Percentiles rank a stretch among this genome's conserved stretches.
These are phyloP conservation scores for Malus hybrid DNA, from an alignment of 331 rosid genomes.

Conservation along the genomic window DNA sequence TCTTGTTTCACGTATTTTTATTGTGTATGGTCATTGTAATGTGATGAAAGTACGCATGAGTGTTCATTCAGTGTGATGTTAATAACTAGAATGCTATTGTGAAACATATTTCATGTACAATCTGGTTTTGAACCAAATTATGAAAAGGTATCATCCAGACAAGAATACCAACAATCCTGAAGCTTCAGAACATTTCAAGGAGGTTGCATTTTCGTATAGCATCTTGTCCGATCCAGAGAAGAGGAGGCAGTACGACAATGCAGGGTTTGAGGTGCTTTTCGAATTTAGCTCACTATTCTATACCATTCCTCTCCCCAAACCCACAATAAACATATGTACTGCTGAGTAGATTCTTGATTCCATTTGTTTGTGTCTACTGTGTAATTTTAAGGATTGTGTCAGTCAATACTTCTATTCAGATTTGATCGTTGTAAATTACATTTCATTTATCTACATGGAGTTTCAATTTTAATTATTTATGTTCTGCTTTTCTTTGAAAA, in stretches of 20 bases:
- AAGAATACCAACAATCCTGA: conserved; percentile 89
- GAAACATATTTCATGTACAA: not conserved
- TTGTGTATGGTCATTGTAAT: not conserved
- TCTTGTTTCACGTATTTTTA: not conserved
- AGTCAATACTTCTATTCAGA: not conserved
- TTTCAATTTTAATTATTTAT: not conserved
- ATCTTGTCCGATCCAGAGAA: conserved; percentile 96
- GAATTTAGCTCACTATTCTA: not conserved
- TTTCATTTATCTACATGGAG: not conserved
- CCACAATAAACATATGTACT: not conserved
- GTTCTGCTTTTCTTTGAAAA: not conserved
- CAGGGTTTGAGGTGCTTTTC: conserved; percentile 84
- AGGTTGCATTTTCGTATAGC: conserved; percentile 86
- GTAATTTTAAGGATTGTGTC: not conserved
- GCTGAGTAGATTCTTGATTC: not conserved
- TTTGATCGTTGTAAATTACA: not conserved
- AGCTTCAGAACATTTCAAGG: conserved; percentile 91
- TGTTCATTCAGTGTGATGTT: not conserved
- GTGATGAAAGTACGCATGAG: not conserved
- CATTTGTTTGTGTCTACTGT: not conserved
- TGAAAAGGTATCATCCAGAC: conserved; percentile 89
- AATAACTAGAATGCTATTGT: not conserved
- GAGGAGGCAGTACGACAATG: conserved; percentile 89
- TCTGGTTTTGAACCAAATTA: not conserved
- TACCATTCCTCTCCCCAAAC: not conserved